Percentiles rank a stretch among this genome's conserved stretches.
These are phyloP conservation scores for Colletotrichum shisoi DNA, from an alignment of 2,329 filamentous ascomycete species.

Conservation along the genomic window DNA sequence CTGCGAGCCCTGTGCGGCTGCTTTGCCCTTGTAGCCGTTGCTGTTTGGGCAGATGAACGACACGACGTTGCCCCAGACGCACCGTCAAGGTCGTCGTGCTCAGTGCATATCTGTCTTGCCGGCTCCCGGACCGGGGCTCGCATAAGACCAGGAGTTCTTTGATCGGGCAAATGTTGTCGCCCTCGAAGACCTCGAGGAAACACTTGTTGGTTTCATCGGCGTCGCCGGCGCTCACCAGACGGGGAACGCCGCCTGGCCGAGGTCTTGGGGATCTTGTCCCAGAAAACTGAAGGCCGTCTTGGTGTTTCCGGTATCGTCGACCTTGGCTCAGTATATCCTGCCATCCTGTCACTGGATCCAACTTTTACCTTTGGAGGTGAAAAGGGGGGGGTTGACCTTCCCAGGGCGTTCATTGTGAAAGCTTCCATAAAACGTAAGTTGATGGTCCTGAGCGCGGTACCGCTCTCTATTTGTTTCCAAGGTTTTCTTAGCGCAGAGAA, in stretches of 20 bases:
- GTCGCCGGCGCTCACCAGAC: not conserved
- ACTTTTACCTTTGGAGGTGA: no score
- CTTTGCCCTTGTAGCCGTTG: not conserved
- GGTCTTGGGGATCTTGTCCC: not conserved
- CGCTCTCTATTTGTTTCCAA: not conserved
- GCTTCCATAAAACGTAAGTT: not conserved
- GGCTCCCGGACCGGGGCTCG: not conserved
- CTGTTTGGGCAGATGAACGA: conserved; percentile 6
- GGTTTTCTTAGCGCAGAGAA: not conserved
- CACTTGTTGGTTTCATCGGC: conserved; percentile 6
- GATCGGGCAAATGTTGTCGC: not conserved
- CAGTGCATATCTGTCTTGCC: not conserved
- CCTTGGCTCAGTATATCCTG: not conserved
- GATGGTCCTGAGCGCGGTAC: no score
- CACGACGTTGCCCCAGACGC: not conserved
- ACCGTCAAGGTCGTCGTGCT: not conserved
- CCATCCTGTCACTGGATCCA: no score
- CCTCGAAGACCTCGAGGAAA: not conserved
- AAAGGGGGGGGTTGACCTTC: not conserved
- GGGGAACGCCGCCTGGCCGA: not conserved
- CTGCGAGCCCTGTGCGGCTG: not conserved
- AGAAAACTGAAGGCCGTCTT: not conserved
- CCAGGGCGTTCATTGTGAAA: not conserved
- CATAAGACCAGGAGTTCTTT: not conserved
- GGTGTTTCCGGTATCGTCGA: conserved; percentile 2